Evolutionary conservation across 2,329 filamentous ascomycete species (phyloP), one percentile per base, ranked within the genome.

Genomic region (Trichoderma sp.): DNA sequence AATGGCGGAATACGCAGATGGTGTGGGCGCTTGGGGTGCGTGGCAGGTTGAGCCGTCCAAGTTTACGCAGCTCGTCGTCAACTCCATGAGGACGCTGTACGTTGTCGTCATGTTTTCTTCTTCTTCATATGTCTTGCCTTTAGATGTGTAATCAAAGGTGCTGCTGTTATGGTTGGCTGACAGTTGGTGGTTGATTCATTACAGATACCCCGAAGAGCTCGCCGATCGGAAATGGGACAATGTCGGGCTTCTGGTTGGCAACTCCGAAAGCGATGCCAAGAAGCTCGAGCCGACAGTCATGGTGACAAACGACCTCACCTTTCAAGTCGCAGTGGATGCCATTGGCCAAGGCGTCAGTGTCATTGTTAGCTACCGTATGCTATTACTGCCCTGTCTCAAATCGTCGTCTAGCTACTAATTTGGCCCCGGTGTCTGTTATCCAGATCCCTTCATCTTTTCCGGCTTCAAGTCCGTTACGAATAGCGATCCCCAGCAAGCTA

Each of bases 401-500:
- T 36, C 28, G 36, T 39, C 34, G 28, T 24, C 24, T 57, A 26
- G 18, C 53, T 61, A 56, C 56, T 51, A 15, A 69, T 51, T 24
- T 24, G 21, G 11, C 39, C 56, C 7, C 1, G 26, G 6, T 21
- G n/a, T 36, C 30, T 36, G 0, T 21, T n/a, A 67, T 69, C 73
- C 76, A 97, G 93, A 99, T 82, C 96, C 96, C 26, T 96, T 98
- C 80, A 98, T 99, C 79, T 99, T 99, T 86, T 90, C 93, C 63
- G 93, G 93, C 68, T 87, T 99, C 76, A 99, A 98, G 83, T 92
- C 93, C 74, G 85, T 99, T 79, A 97, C 93, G 39, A 88, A 94
- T 62, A 87, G 87, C 73, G 93, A 99, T 79, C 88, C 93, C 11
- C 96, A 98, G 81, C 96, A 99, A 80, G 88, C 91, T 57, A 93